These are phyloP conservation scores for Tolypocladium guangdongense DNA, from an alignment of 2,329 filamentous ascomycete species.

Conservation along the genomic window DNA sequence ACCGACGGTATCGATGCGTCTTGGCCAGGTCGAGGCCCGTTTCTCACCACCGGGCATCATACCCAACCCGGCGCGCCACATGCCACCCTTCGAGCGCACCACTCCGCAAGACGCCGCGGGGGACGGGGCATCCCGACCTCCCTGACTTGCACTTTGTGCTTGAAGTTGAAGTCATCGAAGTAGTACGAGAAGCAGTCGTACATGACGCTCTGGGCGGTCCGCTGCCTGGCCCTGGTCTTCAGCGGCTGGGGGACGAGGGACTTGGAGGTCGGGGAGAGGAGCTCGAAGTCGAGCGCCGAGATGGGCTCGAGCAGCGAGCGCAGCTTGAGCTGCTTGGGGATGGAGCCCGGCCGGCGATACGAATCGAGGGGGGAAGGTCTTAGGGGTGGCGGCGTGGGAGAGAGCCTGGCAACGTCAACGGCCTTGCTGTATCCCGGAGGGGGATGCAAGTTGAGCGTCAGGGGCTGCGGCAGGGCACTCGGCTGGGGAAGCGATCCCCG, in stretches of 20 bases:
- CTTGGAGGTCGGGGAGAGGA: not conserved
- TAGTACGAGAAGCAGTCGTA: not conserved
- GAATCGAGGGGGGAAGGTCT: not conserved
- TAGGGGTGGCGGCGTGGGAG: not conserved
- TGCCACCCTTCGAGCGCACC: not conserved
- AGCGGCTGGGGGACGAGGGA: not conserved
- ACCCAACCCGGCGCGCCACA: not conserved
- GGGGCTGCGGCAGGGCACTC: not conserved
- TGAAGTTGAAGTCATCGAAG: not conserved
- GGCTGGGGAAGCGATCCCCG: too few relatives aligned
- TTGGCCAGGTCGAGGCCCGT: not conserved
- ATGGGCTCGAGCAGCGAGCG: not conserved
- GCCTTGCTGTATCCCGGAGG: too few relatives aligned
- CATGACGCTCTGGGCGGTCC: not conserved
- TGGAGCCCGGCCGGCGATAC: not conserved
- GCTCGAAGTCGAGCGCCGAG: not conserved
- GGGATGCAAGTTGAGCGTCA: not conserved
- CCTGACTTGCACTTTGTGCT: not conserved
- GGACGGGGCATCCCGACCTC: not conserved
- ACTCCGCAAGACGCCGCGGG: not conserved
- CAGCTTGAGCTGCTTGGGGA: not conserved
- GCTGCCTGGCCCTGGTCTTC: not conserved
- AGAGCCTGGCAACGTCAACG: not conserved
- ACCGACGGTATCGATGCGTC: not conserved
- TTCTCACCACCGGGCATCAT: not conserved